A percentile compares a stretch with the other conserved stretches of the same genome.
These are phyloP conservation scores for Przewalskia tangutica DNA, from an alignment of 257 asterid genomes.

Conservation along the genomic window DNA sequence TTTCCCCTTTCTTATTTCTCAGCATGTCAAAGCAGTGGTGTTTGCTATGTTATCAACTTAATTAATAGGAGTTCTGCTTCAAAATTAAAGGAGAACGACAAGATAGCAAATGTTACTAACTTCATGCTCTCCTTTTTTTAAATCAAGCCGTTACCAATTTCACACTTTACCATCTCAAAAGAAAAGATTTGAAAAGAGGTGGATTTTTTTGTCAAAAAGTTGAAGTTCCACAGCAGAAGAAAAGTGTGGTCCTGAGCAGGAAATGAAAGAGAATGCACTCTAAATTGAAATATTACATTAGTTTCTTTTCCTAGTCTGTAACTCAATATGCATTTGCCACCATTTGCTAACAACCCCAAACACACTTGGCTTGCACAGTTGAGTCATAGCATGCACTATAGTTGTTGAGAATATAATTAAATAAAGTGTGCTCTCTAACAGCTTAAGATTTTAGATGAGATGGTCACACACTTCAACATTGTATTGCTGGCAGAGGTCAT, in stretches of 20 bases:
- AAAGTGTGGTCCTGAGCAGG: neutral
- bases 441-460: too few species aligned
- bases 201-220: neutral
- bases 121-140: neutral
- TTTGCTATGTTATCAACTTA: neutral
- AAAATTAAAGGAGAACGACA: neutral
- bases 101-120: neutral
- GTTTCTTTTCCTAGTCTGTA: neutral
- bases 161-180: neutral
- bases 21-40: neutral
- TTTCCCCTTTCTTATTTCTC: neutral
- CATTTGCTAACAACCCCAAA: neutral
- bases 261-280: neutral
- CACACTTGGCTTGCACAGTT: neutral
- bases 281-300: neutral
- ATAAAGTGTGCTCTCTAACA: too few species aligned
- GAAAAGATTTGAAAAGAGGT: neutral
- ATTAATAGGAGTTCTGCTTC: neutral
- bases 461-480: too few species aligned
- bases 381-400: neutral
- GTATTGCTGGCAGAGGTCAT: too few species aligned
- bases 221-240: neutral
- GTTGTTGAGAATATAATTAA: too few species aligned
- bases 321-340: neutral
- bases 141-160: neutral